Conservation (phyloP, 176 grass and related monocot genomes). For the Olyra latifolia region DNA sequence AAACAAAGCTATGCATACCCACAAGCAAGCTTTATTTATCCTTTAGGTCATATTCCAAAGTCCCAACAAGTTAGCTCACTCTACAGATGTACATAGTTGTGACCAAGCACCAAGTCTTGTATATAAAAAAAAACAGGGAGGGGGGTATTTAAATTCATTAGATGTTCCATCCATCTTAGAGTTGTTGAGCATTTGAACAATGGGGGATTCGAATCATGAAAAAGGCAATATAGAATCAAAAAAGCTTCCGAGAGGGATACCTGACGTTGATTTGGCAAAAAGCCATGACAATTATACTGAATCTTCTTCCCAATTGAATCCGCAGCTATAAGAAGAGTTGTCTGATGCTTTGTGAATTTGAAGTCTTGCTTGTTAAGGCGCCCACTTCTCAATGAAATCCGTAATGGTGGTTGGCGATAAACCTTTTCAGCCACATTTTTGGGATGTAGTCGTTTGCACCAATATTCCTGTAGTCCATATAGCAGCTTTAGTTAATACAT, state of each 20-base stretch:
- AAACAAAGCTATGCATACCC: background rate
- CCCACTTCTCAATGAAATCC: constrained; percentile 77
- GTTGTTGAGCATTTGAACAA: constrained; percentile 13
- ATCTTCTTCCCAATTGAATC: constrained; percentile 84
- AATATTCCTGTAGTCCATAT: constrained; percentile 77
- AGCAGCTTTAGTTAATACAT: constrained; percentile 6
- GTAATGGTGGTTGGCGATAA: constrained; percentile 80
- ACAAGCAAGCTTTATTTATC: constrained; percentile 15
- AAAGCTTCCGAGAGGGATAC: constrained; percentile 38
- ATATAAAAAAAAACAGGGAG: background rate
- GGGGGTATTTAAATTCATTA: background rate
- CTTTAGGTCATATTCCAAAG: background rate
- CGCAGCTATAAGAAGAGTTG: constrained; percentile 67
- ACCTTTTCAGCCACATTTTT: constrained; percentile 97
- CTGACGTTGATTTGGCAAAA: constrained; percentile 91
- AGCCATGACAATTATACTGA: constrained; percentile 79
- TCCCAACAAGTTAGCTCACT: background rate
- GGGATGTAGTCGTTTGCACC: constrained; percentile 96
- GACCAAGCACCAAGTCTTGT: background rate
- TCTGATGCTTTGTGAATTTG: constrained; percentile 84
- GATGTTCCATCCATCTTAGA: background rate
- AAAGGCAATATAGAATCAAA: constrained; percentile 8
- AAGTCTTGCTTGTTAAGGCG: constrained; percentile 92
- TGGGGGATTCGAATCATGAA: constrained; percentile 7
- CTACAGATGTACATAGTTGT: background rate